phyloP scores from a whole-genome alignment of 352 stramenopile genomes.

The Blastocystis hominis region DNA sequence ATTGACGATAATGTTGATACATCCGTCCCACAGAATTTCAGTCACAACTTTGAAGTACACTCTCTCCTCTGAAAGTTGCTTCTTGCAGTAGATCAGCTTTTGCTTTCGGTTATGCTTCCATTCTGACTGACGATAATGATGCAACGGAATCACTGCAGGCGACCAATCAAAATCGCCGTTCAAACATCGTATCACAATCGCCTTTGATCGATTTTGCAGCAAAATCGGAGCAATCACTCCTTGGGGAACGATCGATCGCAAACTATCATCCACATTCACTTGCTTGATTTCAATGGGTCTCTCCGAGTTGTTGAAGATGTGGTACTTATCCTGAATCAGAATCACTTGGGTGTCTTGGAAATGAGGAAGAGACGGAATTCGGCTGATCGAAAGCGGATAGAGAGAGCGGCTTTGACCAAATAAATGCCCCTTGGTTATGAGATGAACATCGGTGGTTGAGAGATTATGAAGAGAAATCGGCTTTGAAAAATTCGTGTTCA shows the following conservation, averaged over 20 bases:
- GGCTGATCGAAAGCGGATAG: background rate
- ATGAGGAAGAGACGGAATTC: background rate
- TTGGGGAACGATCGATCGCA: background rate
- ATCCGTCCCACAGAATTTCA: background rate
- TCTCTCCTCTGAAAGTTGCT: background rate
- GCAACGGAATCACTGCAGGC: background rate
- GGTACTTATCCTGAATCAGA: background rate
- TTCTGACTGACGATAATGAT: background rate
- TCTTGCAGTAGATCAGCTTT: background rate
- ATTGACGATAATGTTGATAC: background rate
- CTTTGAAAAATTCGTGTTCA: background rate
- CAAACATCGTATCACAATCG: background rate
- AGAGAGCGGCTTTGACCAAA: background rate
- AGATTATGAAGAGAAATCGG: background rate
- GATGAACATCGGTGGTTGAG: background rate
- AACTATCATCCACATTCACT: background rate
- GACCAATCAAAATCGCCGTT: conserved; percentile 8
- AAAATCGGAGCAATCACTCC: background rate
- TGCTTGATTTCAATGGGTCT: background rate
- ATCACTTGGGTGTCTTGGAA: background rate
- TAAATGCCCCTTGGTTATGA: background rate
- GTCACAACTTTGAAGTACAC: background rate
- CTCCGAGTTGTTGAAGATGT: background rate
- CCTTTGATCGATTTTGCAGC: background rate
- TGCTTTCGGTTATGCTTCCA: background rate